Base-by-base conservation (phyloP, 164 flowering plant genomes). In the Kingdonia uniflora region DNA sequence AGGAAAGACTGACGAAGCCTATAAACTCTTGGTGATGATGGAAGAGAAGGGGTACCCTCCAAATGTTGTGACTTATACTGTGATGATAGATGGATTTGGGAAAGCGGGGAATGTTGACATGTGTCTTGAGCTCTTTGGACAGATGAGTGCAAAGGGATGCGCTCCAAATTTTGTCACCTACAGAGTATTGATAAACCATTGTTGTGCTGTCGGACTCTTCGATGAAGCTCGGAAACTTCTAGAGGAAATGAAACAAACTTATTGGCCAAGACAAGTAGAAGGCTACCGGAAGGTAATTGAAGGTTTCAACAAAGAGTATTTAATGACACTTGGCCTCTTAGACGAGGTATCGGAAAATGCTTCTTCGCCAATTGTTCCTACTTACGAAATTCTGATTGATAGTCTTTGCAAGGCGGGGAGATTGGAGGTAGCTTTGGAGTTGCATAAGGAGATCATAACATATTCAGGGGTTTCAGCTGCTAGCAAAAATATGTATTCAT, bases 71-170 rank as follows among this genome's bases (percentile, higher is more conserved):
- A 87, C 95, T 26, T 91, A 91, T 69, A 91, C 96, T 19, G 89
- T 95, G 26, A 80, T 91, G 77, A 81, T 87, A 10, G 95, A 91
- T 74, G 96, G 97, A 11, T 75, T 82, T 69, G 95, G 96, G n/a
- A 85, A 72, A 71, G 77, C 56, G 8, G 87, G 92, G 45, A 76
- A 71, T 69, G 62, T 87, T 33, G 73, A 77, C 24, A 76, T 68
- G 69, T 65, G 92, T 59, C 80, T 87, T 56, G 77, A 76, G 26
- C 74, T 91, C 19, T 81, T 82, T 37, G 54, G 52, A 33, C 66
- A 73, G 65, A 87, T 87, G 96, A 57, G 64, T 33, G 59, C 58
- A 25, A 87, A 87, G 65, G 83, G 95, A 58, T 87, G 96, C 73
- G 83, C 96, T 41, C 96, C 97, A 44, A 83, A 91, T 74, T 80